Conservation (phyloP, 495 filamentous ascomycete species). For the Hyphodiscus hymeniophilus region DNA sequence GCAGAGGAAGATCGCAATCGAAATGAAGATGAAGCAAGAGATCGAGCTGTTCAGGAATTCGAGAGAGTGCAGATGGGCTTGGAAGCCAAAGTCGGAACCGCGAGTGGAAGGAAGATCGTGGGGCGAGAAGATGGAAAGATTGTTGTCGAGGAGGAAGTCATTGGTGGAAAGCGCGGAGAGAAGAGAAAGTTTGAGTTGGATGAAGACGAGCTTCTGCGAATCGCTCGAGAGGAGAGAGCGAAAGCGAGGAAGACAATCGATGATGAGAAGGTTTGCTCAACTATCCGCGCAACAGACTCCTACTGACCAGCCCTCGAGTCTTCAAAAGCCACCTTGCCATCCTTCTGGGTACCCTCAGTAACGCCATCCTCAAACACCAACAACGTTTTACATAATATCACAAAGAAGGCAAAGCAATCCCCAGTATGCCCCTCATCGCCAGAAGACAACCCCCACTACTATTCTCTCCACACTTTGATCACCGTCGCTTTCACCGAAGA, state of each 20-base stretch:
- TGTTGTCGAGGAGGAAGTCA: conserved; percentile 38
- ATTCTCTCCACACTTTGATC: conserved; percentile 76
- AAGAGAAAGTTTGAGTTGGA: conserved; percentile 82
- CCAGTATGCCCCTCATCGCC: conserved; percentile 77
- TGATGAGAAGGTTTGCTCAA: conserved; percentile 57
- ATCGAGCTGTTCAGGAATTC: conserved; percentile 51
- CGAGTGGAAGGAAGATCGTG: conserved; percentile 25
- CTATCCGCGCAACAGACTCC: neutral
- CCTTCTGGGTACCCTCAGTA: conserved; percentile 89
- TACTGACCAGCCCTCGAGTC: conserved; percentile 29
- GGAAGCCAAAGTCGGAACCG: conserved; percentile 40
- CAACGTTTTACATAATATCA: conserved; percentile 43
- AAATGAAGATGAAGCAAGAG: conserved; percentile 50
- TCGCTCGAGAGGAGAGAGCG: conserved; percentile 60
- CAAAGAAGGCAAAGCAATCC: conserved; percentile 57
- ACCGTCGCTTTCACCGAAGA: conserved; percentile 76
- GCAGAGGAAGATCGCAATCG: conserved; percentile 42
- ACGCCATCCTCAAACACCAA: conserved; percentile 54
- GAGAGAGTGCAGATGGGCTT: conserved; percentile 63
- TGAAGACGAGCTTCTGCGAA: conserved; percentile 66
- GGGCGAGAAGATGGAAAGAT: conserved; percentile 35
- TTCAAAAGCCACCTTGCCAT: conserved; percentile 67
- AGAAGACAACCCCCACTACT: conserved; percentile 59
- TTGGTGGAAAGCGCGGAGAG: conserved; percentile 35
- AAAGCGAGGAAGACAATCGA: conserved; percentile 60